Conservation (phyloP, 345 rosid species). For the Dimocarpus longan region DNA sequence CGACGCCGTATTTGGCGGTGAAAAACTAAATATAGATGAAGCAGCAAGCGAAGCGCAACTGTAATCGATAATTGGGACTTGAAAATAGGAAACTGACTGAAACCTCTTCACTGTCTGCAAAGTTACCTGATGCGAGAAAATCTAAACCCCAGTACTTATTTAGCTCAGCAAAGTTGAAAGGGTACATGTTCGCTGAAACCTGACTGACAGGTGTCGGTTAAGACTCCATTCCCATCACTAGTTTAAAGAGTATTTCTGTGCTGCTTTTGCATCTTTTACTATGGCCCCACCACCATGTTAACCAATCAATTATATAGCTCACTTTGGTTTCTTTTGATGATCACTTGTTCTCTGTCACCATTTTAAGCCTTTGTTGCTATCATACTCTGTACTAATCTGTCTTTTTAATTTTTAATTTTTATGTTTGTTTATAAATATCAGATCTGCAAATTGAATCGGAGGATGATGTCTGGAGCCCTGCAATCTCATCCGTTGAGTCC, state of each 20-base stretch:
- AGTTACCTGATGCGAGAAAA: constrained; percentile 19
- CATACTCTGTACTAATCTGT: not conserved
- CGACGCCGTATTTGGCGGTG: not conserved
- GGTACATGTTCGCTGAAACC: constrained; percentile 26
- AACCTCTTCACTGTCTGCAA: constrained; percentile 3
- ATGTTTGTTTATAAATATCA: constrained; percentile 18
- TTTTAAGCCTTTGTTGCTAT: not conserved
- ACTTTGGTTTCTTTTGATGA: constrained; percentile 9
- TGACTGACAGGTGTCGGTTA: constrained; percentile 29
- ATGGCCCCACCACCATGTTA: constrained; percentile 25
- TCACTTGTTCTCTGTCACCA: constrained; percentile 15
- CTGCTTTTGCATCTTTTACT: not conserved
- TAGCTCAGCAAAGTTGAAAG: not conserved
- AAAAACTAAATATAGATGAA: not conserved
- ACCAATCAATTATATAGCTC: not conserved
- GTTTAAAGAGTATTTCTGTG: constrained; percentile 17
- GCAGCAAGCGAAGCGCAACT: not conserved
- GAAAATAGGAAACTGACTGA: constrained; percentile 12
- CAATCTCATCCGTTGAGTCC: constrained; percentile 35
- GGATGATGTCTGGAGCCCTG: constrained; percentile 65
- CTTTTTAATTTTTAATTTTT: not conserved
- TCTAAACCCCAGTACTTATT: not conserved
- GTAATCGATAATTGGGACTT: not conserved
- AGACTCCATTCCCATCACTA: constrained; percentile 5
- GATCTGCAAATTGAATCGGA: constrained; percentile 56